Conservation (phyloP, 257 asterid species). For the Schizonepeta tenuifolia region DNA sequence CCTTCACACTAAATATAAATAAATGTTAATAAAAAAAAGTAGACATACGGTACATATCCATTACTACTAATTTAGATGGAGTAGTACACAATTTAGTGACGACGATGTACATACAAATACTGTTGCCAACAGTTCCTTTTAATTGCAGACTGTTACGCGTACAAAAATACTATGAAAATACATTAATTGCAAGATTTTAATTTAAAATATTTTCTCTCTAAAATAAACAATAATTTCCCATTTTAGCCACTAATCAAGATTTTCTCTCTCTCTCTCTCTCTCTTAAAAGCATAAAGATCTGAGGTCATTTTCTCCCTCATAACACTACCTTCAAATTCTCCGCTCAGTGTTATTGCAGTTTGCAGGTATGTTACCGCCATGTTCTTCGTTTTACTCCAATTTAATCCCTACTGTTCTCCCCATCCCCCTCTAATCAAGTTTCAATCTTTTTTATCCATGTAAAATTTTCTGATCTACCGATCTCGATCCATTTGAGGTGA, state of each 20-base stretch:
- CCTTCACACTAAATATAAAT: too few relatives aligned
- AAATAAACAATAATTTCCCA: neutral
- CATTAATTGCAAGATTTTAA: neutral
- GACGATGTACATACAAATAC: neutral
- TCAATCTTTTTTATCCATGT: neutral
- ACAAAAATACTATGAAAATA: neutral
- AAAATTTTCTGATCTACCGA: slow-evolving; percentile 41
- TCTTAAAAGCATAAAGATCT: slow-evolving; percentile 33
- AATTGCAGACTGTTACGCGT: neutral
- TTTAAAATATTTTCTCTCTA: neutral
- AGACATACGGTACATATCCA: too few relatives aligned
- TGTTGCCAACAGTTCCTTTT: neutral
- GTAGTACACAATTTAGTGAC: too few relatives aligned
- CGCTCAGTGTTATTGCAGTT: slow-evolving; percentile 30
- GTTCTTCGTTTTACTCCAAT: slow-evolving; percentile 22
- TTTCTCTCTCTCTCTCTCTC: slow-evolving; percentile 25
- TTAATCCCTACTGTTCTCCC: slow-evolving; percentile 3
- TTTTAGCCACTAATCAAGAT: neutral
- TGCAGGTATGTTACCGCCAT: slow-evolving; percentile 44
- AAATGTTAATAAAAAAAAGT: too few relatives aligned
- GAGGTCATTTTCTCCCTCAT: slow-evolving; percentile 37
- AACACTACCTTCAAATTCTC: slow-evolving; percentile 41
- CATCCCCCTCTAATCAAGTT: neutral
- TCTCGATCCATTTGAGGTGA: slow-evolving; percentile 39
- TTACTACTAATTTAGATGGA: too few relatives aligned